Evolutionary conservation across 164 flowering plant genomes (phyloP).

Genomic region (Protea cynaroides): DNA sequence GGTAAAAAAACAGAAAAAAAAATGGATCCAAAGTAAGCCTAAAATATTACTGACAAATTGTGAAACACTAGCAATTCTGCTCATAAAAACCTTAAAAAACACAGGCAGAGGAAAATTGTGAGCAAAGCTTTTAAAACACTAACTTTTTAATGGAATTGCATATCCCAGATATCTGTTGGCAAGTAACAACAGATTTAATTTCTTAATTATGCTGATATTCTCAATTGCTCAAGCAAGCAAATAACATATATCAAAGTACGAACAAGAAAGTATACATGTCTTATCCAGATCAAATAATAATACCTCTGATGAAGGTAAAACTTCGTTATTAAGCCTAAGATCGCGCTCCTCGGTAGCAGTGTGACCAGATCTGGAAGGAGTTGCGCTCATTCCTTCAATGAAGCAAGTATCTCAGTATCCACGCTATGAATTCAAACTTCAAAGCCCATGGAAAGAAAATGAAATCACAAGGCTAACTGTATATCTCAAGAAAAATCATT

Average conservation of each 20-base stretch:
- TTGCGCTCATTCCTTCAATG: slow-evolving; percentile 41
- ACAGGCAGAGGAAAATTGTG: not conserved
- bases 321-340: slow-evolving; percentile 29
- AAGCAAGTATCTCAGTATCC: slow-evolving; percentile 12
- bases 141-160: not conserved
- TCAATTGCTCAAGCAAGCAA: not conserved
- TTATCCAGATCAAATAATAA: not conserved
- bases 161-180: not conserved
- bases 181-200: not conserved
- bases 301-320: slow-evolving; percentile 50
- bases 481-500: not conserved
- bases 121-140: too few species aligned
- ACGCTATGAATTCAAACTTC: slow-evolving; percentile 3
- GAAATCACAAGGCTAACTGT: not conserved
- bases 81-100: too few species aligned
- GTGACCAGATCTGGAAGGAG: slow-evolving; percentile 35
- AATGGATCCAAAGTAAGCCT: too few species aligned
- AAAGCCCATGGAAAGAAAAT: not conserved
- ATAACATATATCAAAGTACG: not conserved
- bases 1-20: too few species aligned
- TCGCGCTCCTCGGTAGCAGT: slow-evolving; percentile 28
- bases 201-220: not conserved
- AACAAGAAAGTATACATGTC: not conserved
- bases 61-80: too few species aligned
- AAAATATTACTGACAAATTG: too few species aligned